Conservation (phyloP, 1,139 yeast genomes). For the Zygotorulaspora mrakii region DNA sequence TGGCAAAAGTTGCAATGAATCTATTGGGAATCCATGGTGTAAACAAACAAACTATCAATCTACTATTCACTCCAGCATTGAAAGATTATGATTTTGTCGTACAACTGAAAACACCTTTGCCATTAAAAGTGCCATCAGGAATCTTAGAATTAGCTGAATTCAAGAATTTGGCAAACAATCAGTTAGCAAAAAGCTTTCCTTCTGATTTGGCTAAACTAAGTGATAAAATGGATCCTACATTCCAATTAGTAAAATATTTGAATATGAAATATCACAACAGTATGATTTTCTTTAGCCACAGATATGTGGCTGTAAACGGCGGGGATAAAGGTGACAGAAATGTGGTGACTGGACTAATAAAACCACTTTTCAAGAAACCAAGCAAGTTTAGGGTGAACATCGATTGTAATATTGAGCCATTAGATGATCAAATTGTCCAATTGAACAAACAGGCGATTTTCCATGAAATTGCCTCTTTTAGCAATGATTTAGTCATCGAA, state of each 20-base stretch:
- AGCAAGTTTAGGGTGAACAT: constrained; percentile 70
- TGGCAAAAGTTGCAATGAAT: constrained; percentile 70
- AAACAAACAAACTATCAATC: constrained; percentile 46
- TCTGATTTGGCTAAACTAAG: constrained; percentile 32
- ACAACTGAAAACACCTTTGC: constrained; percentile 47
- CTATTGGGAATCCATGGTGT: constrained; percentile 48
- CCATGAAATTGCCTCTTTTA: constrained; percentile 67
- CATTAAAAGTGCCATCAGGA: constrained; percentile 51
- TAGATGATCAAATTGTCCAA: constrained; percentile 50
- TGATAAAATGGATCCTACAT: constrained; percentile 53
- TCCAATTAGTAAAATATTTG: constrained; percentile 52
- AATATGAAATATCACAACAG: constrained; percentile 50
- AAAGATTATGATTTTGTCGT: constrained; percentile 80
- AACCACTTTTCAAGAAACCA: constrained; percentile 57
- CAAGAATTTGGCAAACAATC: constrained; percentile 54
- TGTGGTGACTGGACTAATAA: constrained; percentile 75
- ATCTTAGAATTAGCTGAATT: constrained; percentile 52
- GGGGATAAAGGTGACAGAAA: constrained; percentile 42
- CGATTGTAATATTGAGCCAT: constrained; percentile 71
- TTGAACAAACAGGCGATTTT: constrained; percentile 73
- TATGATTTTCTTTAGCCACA: constrained; percentile 58
- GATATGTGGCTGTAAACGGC: constrained; percentile 49
- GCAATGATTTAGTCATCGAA: constrained; percentile 39
- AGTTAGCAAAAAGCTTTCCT: constrained; percentile 34
- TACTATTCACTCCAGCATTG: constrained; percentile 74